Evolutionary conservation across 2,329 filamentous ascomycete genomes (phyloP).

Genomic region (Aschersonia sp.): DNA sequence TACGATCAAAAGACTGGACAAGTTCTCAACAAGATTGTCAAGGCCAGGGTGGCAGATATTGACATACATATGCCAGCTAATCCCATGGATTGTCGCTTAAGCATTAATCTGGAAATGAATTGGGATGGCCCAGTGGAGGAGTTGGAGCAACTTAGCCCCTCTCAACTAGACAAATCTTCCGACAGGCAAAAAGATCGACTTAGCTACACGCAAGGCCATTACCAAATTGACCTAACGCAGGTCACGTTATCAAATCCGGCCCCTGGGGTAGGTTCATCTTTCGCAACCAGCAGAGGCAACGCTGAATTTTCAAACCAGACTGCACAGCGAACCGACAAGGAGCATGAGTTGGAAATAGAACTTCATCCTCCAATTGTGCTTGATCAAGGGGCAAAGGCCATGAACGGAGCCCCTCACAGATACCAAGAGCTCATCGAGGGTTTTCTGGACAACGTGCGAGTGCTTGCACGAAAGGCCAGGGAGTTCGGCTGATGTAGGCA

Average conservation of each 20-base stretch:
- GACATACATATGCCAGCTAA: conserved; percentile 67
- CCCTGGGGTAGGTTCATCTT: conserved; percentile 18
- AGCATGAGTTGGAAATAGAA: conserved; percentile 73
- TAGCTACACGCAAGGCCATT: conserved; percentile 77
- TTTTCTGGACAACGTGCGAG: conserved; percentile 58
- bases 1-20: conserved; percentile 57
- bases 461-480: conserved; percentile 33
- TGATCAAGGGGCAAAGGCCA: conserved; percentile 46
- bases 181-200: conserved; percentile 80
- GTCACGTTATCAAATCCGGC: conserved; percentile 41
- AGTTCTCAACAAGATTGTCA: conserved; percentile 73
- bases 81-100: conserved; percentile 81
- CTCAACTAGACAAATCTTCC: conserved; percentile 24
- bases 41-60: conserved; percentile 76
- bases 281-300: background rate
- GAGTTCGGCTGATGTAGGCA: conserved; percentile 12
- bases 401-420: conserved; percentile 35
- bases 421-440: conserved; percentile 57
- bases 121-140: conserved; percentile 56
- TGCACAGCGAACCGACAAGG: conserved; percentile 36
- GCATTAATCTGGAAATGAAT: conserved; percentile 86
- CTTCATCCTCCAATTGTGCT: conserved; percentile 48
- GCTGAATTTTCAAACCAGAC: conserved; percentile 14
- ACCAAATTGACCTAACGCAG: conserved; percentile 86
- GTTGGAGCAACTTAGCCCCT: conserved; percentile 25